Conservation (phyloP, 116 monocot species). For the Papilionanthe hybrid region DNA sequence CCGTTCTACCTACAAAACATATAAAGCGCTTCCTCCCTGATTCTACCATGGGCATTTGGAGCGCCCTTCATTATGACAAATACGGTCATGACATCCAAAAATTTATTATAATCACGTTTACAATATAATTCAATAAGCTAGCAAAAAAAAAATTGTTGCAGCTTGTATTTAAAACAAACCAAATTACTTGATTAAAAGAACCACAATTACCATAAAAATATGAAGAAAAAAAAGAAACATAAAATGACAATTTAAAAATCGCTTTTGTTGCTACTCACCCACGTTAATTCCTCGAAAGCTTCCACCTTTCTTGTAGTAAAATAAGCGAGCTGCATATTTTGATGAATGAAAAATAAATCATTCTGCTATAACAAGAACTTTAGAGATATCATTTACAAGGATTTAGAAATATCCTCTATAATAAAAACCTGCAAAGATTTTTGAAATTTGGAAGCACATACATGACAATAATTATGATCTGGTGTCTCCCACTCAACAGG, state of each 20-base stretch:
- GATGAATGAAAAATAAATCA: slow-evolving; percentile 1
- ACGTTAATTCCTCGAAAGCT: slow-evolving; percentile 83
- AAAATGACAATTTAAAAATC: background rate
- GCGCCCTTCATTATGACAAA: background rate
- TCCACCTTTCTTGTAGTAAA: slow-evolving; percentile 78
- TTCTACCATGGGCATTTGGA: background rate
- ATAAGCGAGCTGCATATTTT: slow-evolving; percentile 65
- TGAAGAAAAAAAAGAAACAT: background rate
- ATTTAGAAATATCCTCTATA: background rate
- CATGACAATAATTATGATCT: slow-evolving; percentile 93
- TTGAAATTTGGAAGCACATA: slow-evolving; percentile 16
- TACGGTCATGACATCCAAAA: background rate
- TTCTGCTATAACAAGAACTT: background rate
- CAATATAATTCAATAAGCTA: background rate
- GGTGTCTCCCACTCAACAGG: slow-evolving; percentile 91
- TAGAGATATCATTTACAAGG: background rate
- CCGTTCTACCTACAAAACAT: background rate
- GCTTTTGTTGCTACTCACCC: slow-evolving; percentile 51
- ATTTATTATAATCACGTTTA: background rate
- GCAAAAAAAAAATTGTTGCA: background rate
- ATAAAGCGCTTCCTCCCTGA: background rate
- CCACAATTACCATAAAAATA: background rate
- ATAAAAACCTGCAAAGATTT: background rate
- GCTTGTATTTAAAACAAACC: background rate
- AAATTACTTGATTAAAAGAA: background rate